Conservation (phyloP, 2,329 filamentous ascomycete species). For the Chalaropsis ovoidea region DNA sequence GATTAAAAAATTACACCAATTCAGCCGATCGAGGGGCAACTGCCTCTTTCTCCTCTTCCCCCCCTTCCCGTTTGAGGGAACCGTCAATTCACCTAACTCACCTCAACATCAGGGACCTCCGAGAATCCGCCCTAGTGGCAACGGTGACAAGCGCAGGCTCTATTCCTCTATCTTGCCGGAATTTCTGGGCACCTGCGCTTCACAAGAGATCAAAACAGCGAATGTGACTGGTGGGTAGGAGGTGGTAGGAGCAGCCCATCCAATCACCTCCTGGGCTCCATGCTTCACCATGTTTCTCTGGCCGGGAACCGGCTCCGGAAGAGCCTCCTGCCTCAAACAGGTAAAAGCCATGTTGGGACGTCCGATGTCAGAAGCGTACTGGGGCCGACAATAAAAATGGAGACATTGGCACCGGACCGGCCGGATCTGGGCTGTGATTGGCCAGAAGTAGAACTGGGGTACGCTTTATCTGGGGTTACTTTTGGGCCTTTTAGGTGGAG, state of each 20-base stretch:
- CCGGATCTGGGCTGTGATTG: not conserved
- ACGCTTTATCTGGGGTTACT: not conserved
- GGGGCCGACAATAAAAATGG: slow-evolving; percentile 6
- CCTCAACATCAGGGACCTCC: not conserved
- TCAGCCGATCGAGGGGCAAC: slow-evolving; percentile 9
- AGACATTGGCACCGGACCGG: slow-evolving; percentile 10
- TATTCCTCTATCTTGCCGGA: not conserved
- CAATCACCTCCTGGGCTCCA: not conserved
- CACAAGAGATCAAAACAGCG: not conserved
- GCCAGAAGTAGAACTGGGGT: not conserved
- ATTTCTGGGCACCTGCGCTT: not conserved
- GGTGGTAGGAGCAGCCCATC: too few relatives aligned
- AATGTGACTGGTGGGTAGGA: not conserved
- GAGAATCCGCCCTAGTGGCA: slow-evolving; percentile 9
- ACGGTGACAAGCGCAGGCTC: not conserved
- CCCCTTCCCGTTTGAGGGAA: slow-evolving; percentile 6
- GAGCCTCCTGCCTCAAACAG: not conserved
- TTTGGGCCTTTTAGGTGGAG: not conserved
- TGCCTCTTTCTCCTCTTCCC: not conserved
- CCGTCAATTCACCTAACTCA: not conserved
- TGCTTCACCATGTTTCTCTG: not conserved
- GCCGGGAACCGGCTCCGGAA: slow-evolving; percentile 19
- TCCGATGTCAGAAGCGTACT: not conserved
- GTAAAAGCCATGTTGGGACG: not conserved
- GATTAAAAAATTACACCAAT: not conserved